Evolutionary conservation across 805 yeast species (phyloP).

Genomic region (Yarrowia sp.): DNA sequence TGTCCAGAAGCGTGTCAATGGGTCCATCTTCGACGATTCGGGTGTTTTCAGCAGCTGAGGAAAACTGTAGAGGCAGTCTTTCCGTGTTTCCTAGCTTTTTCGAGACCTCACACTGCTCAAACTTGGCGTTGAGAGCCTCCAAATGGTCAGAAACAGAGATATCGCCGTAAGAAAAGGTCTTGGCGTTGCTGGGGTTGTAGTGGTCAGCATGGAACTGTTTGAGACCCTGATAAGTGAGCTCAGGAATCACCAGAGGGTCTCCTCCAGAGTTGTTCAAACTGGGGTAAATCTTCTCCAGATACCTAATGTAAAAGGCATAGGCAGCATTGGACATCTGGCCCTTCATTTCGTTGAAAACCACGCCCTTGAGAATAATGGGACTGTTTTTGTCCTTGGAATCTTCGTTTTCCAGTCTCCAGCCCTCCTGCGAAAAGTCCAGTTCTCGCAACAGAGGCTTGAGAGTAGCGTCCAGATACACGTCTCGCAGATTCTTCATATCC

Average conservation of each 20-base stretch:
- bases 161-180: slow-evolving; percentile 83
- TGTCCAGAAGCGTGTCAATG: slow-evolving; percentile 71
- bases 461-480: slow-evolving; percentile 84
- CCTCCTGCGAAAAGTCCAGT: slow-evolving; percentile 90
- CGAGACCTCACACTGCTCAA: slow-evolving; percentile 28
- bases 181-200: slow-evolving; percentile 89
- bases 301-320: slow-evolving; percentile 78
- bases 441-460: slow-evolving; percentile 72
- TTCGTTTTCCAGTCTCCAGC: slow-evolving; percentile 90
- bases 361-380: slow-evolving; percentile 82
- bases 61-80: slow-evolving; percentile 26
- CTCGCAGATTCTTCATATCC: slow-evolving; percentile 80
- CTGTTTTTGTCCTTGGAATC: slow-evolving; percentile 53
- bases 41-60: slow-evolving; percentile 34
- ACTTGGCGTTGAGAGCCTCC: slow-evolving; percentile 40
- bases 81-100: slow-evolving; percentile 26
- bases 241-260: slow-evolving; percentile 78
- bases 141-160: slow-evolving; percentile 63
- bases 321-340: slow-evolving; percentile 91
- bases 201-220: slow-evolving; percentile 67
- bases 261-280: slow-evolving; percentile 90
- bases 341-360: slow-evolving; percentile 97
- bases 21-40: slow-evolving; percentile 62
- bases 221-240: slow-evolving; percentile 68
- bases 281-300: slow-evolving; percentile 79